phyloP scores from a whole-genome alignment of 2,329 filamentous ascomycete genomes.

The Monosporascus sp. region DNA sequence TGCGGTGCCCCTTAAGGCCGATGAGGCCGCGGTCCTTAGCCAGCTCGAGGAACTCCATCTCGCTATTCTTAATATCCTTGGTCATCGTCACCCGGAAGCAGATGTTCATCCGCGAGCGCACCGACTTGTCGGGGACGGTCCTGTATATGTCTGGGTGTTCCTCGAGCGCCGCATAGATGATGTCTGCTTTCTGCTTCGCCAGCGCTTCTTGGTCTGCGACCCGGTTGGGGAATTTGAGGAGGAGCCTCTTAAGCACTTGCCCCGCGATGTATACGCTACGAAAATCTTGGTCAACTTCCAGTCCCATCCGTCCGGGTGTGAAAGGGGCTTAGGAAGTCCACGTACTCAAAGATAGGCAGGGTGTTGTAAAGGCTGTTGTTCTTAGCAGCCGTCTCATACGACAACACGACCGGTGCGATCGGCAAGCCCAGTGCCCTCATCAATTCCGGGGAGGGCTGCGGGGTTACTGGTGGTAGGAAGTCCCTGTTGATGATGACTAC shows the following conservation, averaged over 20 bases:
- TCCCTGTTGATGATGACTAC: constrained; percentile 80
- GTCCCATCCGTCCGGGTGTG: not conserved
- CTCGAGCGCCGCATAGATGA: constrained; percentile 76
- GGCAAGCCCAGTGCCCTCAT: constrained; percentile 72
- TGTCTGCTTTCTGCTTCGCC: constrained; percentile 65
- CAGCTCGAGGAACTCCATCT: constrained; percentile 75
- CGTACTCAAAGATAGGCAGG: constrained; percentile 79
- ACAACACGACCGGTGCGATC: constrained; percentile 71
- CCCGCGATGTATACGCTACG: constrained; percentile 78
- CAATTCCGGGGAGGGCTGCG: constrained; percentile 62
- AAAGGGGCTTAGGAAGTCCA: not conserved
- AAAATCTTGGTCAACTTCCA: not conserved
- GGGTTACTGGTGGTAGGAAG: constrained; percentile 62
- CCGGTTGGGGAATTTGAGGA: constrained; percentile 60
- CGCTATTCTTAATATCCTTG: constrained; percentile 60
- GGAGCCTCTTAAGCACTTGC: constrained; percentile 75
- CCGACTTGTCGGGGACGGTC: constrained; percentile 69
- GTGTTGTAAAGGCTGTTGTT: constrained; percentile 97
- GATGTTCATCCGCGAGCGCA: constrained; percentile 88
- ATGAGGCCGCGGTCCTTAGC: constrained; percentile 63
- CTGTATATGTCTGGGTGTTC: constrained; percentile 66
- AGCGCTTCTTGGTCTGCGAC: constrained; percentile 73
- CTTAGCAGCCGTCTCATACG: constrained; percentile 81
- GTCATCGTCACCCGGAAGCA: constrained; percentile 70
- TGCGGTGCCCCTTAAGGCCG: constrained; percentile 84